A percentile compares a stretch with the other conserved stretches of the same genome.
These are phyloP conservation scores for Rubroshorea leprosula DNA, from an alignment of 345 rosid genomes.

Conservation along the genomic window DNA sequence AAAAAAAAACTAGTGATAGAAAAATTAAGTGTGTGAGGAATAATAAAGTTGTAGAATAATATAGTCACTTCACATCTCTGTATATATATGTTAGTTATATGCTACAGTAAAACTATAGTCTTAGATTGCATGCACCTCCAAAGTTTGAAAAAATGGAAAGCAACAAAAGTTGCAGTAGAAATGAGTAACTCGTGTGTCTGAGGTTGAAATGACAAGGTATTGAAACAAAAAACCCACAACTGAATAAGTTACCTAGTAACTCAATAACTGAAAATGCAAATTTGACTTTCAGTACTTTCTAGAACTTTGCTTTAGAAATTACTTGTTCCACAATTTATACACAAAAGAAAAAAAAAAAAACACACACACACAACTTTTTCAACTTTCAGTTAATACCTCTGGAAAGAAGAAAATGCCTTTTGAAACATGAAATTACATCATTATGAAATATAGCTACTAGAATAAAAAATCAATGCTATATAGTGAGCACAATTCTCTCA, in stretches of 20 bases:
- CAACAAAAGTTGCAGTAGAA: not conserved
- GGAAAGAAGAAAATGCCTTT: not conserved
- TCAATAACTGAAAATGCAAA: slow-evolving; percentile 3
- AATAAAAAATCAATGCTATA: too few relatives aligned
- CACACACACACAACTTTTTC: not conserved
- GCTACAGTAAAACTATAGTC: not conserved
- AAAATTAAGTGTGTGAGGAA: not conserved
- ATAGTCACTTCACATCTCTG: not conserved
- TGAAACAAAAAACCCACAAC: not conserved
- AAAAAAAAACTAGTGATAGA: not conserved
- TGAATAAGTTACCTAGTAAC: too few relatives aligned
- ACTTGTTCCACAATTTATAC: not conserved
- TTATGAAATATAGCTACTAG: too few relatives aligned
- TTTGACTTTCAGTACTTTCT: not conserved
- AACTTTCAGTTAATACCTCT: too few relatives aligned
- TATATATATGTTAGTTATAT: not conserved
- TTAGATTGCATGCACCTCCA: slow-evolving; percentile 2
- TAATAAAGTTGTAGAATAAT: not conserved
- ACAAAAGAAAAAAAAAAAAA: not conserved
- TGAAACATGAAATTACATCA: too few relatives aligned
- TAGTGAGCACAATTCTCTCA: not conserved
- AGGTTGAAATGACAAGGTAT: not conserved
- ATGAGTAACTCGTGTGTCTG: not conserved
- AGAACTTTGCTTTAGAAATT: not conserved
- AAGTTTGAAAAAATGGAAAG: not conserved